Base-by-base conservation (phyloP, 1,139 yeast genomes). In the Torulaspora globosa region DNA sequence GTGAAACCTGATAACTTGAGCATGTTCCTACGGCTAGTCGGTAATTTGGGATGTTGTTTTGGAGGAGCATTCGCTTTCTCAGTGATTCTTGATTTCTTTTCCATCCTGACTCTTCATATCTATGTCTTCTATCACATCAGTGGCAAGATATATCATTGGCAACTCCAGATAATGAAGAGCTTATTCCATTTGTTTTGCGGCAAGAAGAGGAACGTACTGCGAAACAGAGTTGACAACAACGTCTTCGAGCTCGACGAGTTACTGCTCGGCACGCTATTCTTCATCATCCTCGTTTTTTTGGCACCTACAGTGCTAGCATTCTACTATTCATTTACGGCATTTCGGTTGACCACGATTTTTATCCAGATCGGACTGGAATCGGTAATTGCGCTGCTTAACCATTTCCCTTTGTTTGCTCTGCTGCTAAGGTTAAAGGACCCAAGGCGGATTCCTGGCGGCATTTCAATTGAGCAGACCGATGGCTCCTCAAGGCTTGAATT, bases 221-320 rank as follows among this genome's bases (percentile, higher is more conserved):
- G 97, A 54, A 75, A 85, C 48, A 80, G 98, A 70, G 81, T 89
- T 34, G 99, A 94, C 64, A 79, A 85, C n/a, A 79, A 82, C 54
- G 75, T 78, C 55, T 90, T 86, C 63, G 92, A 86, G 49, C 70
- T 90, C 30, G 97, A 92, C 63, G 96, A 90, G 60, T 71, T 92
- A 48, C 70, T 94, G 43, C 70, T 92, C 63, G 98, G 98, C 0
- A 92, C 96, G 0, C 74, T 94, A 48, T 67, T 92, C 27, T 92
- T 92, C 67, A 88, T 94, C 51, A 79, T 90, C 14, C 70, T 88
- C 50, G 68, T 84, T 0, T 85, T 89, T 54, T 70, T 94, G 38
- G 67, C 89, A 43, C 98, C 98, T 1, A 92, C 99, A 0, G 84
- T 88, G 3, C 67, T 84, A 59, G 94, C 94, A 30, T 92, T 90